Conservation (phyloP, 225 moss, liverwort and hornwort species). For the Marchantia polymorpha region DNA sequence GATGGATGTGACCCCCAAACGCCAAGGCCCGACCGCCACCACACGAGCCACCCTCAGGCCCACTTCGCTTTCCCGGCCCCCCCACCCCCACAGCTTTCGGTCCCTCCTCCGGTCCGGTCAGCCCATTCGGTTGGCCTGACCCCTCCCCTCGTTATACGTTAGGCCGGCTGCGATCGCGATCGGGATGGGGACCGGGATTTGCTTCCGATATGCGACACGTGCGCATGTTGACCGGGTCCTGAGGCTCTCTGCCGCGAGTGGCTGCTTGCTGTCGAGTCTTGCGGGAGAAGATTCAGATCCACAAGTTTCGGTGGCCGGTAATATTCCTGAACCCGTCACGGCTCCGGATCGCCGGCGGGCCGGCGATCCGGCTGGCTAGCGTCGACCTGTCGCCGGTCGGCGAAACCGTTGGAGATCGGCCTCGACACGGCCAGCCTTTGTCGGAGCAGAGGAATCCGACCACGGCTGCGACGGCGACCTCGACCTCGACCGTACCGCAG, state of each 20-base stretch:
- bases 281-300: slow-evolving; percentile 4
- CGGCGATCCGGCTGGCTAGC: not conserved
- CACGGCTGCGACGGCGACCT: not conserved
- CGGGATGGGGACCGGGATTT: not conserved
- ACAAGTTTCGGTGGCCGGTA: not conserved
- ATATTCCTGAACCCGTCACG: not conserved
- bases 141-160: no score
- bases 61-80: not conserved
- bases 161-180: not conserved
- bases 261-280: not conserved
- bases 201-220: not conserved
- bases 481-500: no score
- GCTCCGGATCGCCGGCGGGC: no score
- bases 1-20: not conserved
- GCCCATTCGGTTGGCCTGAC: not conserved
- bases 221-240: not conserved
- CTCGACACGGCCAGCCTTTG: not conserved
- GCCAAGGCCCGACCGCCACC: not conserved
- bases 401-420: not conserved
- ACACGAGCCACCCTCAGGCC: not conserved
- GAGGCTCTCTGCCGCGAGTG: not conserved
- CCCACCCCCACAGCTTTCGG: no score
- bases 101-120: not conserved
- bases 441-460: not conserved
- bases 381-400: not conserved